Evolutionary conservation across 2,329 filamentous ascomycete species (phyloP), one percentile per base, ranked within the genome.

Genomic region (Penicillium digitatum): DNA sequence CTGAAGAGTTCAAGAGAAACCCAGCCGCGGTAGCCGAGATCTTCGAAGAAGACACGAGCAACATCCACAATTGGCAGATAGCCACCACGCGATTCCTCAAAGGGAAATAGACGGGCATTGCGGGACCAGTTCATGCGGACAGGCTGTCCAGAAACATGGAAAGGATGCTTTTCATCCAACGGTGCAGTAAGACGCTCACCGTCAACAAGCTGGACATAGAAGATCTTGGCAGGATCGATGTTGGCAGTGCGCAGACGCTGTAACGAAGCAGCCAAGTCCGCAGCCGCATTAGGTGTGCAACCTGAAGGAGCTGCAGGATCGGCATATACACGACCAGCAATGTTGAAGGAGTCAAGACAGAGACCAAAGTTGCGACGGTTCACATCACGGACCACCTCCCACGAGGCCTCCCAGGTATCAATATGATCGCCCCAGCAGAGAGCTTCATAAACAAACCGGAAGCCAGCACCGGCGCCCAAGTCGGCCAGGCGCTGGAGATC

Each of bases 301-400:
- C 86, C 82, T 1, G 76, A 75, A 0, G 75, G 62, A 0, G 79
- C 72, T 0, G 82, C 71, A 0, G 87, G 88, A 63, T 91, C 87
- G 1, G 86, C 88, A 62, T 83, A 91, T 58, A 89, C 82, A n/a
- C 85, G 76, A 1, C 83, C 88, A 1, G 87, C 82, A 55, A 92
- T 87, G 70, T 91, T 89, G 74, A 89, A 92, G 0, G 85, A 89
- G 72, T 92, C 88, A 29, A 91, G 78, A 66, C 87, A 90, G 31
- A 90, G 76, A 16, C 88, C 88, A 65, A 92, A 89, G 71, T 91
- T 92, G n/a, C 79, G 71, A n/a, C 86, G 73, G 69, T 88, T 77
- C 34, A 91, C 87, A 12, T 75, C 75, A 59, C 79, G 74, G 0
- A 91, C 83, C 4, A 90, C 75, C 12, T 87, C 82, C 87, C 87